Percentiles rank a stretch among this genome's conserved stretches.
phyloP scores from a whole-genome alignment of 345 rosid species.

The Camelina laxa region DNA sequence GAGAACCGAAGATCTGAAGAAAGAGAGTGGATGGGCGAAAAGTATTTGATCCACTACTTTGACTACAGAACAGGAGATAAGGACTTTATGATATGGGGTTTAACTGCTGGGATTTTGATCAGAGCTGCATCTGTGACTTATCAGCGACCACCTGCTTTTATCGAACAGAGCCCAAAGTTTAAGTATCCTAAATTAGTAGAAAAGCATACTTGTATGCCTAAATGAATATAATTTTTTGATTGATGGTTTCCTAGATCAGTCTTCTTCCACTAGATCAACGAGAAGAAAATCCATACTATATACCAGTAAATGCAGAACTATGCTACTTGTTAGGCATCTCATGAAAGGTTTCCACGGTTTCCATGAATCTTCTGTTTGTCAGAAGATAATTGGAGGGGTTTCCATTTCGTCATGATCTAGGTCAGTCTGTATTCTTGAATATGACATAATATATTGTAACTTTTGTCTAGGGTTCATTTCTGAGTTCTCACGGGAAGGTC shows the following conservation, averaged over 20 bases:
- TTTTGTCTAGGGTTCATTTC: constrained; percentile 14
- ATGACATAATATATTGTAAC: not conserved
- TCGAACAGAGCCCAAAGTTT: constrained; percentile 67
- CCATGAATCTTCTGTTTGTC: constrained; percentile 23
- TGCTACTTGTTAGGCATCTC: constrained; percentile 16
- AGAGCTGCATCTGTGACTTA: constrained; percentile 75
- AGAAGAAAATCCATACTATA: constrained; percentile 25
- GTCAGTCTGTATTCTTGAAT: constrained; percentile 27
- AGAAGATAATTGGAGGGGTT: constrained; percentile 18
- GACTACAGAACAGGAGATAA: constrained; percentile 58
- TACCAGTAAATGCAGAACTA: constrained; percentile 40
- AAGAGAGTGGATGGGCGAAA: constrained; percentile 72
- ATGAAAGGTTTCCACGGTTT: constrained; percentile 12
- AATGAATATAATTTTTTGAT: constrained; percentile 8
- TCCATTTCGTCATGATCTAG: constrained; percentile 26
- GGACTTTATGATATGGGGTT: constrained; percentile 66
- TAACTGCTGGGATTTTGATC: constrained; percentile 77
- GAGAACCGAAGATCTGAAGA: constrained; percentile 72
- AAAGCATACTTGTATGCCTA: constrained; percentile 48
- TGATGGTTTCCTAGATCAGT: constrained; percentile 34
- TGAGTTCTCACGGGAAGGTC: constrained; percentile 1
- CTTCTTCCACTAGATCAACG: constrained; percentile 7
- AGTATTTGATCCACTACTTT: constrained; percentile 66
- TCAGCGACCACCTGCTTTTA: constrained; percentile 62
- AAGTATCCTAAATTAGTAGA: constrained; percentile 55